Conservation (phyloP, 305 asterid genomes). For the Solanum hybrid region DNA sequence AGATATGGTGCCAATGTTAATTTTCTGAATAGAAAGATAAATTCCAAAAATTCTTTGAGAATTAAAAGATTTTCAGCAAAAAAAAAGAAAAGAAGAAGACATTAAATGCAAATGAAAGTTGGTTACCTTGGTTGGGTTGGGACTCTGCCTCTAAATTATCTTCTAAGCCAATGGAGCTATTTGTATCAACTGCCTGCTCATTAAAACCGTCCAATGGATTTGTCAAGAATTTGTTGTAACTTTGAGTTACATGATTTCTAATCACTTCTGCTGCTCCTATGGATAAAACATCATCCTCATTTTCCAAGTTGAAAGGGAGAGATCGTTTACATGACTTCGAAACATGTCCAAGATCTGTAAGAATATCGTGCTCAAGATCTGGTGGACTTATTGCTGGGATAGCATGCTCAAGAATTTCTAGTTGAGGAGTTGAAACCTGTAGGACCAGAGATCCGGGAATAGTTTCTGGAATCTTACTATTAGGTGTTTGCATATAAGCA, state of each 20-base stretch:
- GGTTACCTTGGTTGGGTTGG: conserved; percentile 3
- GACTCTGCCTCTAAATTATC: neutral
- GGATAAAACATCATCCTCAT: neutral
- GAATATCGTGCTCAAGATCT: neutral
- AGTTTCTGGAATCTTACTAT: neutral
- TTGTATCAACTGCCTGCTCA: neutral
- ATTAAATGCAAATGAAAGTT: neutral
- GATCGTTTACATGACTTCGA: conserved; percentile 14
- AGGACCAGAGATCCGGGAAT: neutral
- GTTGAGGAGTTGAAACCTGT: conserved; percentile 20
- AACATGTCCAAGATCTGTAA: neutral
- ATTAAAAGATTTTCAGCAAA: neutral
- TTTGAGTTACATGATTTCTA: neutral
- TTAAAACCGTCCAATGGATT: neutral
- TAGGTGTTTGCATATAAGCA: conserved; percentile 4
- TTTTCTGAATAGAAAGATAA: neutral
- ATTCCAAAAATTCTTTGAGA: neutral
- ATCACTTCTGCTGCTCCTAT: neutral
- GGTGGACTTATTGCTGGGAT: neutral
- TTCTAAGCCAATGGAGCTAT: neutral
- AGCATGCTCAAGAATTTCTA: conserved; percentile 14
- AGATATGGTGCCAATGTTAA: neutral
- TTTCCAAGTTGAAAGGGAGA: conserved; percentile 19
- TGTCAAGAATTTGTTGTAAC: neutral
- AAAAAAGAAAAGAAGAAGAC: neutral